These are phyloP conservation scores for Syzygium malaccense DNA, from an alignment of 441 rosid genomes.

Conservation along the genomic window DNA sequence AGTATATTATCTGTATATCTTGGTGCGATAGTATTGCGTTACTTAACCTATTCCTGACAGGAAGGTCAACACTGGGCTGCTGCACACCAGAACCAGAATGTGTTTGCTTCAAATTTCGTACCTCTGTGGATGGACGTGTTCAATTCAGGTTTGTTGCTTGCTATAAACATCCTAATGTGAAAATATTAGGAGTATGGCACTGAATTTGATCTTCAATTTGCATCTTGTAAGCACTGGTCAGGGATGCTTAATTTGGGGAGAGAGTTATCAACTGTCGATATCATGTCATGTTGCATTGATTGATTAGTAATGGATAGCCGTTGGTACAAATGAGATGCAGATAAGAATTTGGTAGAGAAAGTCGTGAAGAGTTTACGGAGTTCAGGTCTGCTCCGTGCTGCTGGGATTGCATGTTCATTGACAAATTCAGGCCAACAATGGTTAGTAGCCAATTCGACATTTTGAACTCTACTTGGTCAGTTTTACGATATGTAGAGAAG, in stretches of 20 bases:
- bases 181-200: not conserved
- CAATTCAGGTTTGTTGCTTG: constrained; percentile 47
- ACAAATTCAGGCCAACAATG: constrained; percentile 71
- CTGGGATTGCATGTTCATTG: constrained; percentile 75
- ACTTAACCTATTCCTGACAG: constrained; percentile 16
- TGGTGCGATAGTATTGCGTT: not conserved
- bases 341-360: constrained; percentile 43
- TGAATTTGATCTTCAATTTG: not conserved
- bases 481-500: not conserved
- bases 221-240: not conserved
- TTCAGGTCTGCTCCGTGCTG: constrained; percentile 56
- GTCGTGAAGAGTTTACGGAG: constrained; percentile 40
- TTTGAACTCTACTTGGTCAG: not conserved
- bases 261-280: not conserved
- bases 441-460: constrained; percentile 19
- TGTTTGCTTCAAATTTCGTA: constrained; percentile 70
- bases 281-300: not conserved
- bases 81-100: constrained; percentile 51
- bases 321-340: constrained; percentile 21
- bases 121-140: constrained; percentile 73
- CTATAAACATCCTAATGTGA: not conserved
- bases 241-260: not conserved
- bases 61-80: constrained; percentile 46
- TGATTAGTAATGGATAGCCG: not conserved
- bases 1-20: not conserved